Conservation (phyloP, 2,329 filamentous ascomycete species). For the Aureobasidium vineae region DNA sequence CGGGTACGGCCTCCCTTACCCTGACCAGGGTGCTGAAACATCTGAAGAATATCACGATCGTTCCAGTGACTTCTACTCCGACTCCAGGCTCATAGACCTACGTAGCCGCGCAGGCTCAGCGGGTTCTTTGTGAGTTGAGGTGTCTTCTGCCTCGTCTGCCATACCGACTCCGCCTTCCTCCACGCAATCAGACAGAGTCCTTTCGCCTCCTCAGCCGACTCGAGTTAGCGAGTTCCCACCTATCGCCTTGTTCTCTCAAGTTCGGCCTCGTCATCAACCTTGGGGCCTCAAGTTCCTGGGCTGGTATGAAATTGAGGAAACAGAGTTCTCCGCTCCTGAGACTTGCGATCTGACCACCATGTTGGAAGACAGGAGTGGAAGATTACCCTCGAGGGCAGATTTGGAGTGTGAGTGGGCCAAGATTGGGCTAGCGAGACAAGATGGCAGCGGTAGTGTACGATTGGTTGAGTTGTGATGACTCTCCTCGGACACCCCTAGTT, state of each 20-base stretch:
- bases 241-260: not conserved
- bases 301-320: not conserved
- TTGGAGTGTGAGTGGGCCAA: not conserved
- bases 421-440: not conserved
- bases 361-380: not conserved
- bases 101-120: slow-evolving; percentile 2
- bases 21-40: not conserved
- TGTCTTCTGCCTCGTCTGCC: not conserved
- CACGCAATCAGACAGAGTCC: not conserved
- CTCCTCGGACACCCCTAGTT: too few species aligned
- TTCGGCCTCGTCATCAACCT: not conserved
- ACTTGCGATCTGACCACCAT: not conserved
- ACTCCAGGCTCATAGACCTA: not conserved
- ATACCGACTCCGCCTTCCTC: not conserved
- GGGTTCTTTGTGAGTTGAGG: not conserved
- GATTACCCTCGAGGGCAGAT: not conserved
- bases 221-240: not conserved
- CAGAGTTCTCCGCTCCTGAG: not conserved
- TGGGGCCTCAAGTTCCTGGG: not conserved
- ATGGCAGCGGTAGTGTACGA: not conserved
- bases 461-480: not conserved
- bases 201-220: not conserved
- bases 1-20: not conserved
- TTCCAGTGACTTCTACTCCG: not conserved
- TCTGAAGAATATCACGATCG: not conserved